Evolutionary conservation across 2,329 filamentous ascomycete genomes (phyloP), one percentile per base, ranked within the genome.

Genomic region (Neurospora crassa): DNA sequence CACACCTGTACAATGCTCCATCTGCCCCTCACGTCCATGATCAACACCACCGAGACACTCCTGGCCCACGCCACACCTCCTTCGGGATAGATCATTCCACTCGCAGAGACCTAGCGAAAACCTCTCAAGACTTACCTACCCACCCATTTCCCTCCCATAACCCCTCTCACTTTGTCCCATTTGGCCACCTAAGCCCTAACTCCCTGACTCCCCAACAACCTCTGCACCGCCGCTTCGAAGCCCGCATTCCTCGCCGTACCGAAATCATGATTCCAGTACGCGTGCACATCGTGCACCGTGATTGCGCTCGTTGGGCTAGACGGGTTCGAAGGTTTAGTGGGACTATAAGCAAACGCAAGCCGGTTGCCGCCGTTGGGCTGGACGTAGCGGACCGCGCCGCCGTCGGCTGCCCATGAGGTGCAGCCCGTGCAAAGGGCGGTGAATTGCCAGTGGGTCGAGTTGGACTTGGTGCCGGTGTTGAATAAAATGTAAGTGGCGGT

Each of bases 371-470:
- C 77, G 24, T 70, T 73, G n/a, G 77, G 74, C 70, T 70, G 75
- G 53, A 79, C 68, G 69, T 76, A 76, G 8, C 71, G 73, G 34
- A 71, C 74, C 6, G 70, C 59, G 24, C 74, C 75, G n/a, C 20
- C 67, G 59, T 72, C 71, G 40, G 70, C 74, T 11, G 70, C 70
- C 72, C 70, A 78, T 8, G 74, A 71, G 45, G 75, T 78, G 75
- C 74, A 75, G 20, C 76, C 74, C 68, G 71, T 76, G 76, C 81
- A 83, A 72, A 78, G 79, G 43, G 79, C 80, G 7, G 81, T 82
- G 72, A 80, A 74, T 72, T 83, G 81, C 80, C 79, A 83, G 74
- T 83, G 81, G 2, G 81, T 83, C 24, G 74, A 74, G 76, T 83
- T 83, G 74, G 76, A 75, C 70, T 78, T 77, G 34, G 79, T 81